Percentiles rank a stretch among this genome's conserved stretches.
Evolutionary conservation across 1,284 basidiomycete genomes (phyloP).

Genomic region (Trichosporon sp.): DNA sequence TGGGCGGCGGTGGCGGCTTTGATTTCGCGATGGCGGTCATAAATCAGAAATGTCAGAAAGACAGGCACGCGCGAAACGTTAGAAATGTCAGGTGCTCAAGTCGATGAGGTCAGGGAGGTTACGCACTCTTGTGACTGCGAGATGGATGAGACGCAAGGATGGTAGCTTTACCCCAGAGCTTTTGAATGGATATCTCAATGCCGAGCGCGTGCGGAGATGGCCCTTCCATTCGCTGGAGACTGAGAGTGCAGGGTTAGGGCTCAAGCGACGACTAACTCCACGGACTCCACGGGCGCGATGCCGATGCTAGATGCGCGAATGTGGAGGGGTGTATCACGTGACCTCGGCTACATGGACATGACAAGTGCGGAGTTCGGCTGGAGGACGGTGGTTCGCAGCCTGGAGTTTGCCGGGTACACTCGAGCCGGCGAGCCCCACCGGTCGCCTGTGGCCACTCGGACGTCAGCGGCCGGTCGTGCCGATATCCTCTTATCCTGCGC

Average conservation of each 20-base stretch:
- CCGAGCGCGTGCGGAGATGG: not conserved
- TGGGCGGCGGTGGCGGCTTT: not conserved
- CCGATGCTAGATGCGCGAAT: too few relatives aligned
- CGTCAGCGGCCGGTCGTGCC: constrained; percentile 4
- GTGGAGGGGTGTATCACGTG: not conserved
- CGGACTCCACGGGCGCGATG: not conserved
- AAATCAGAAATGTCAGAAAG: not conserved
- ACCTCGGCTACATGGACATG: not conserved
- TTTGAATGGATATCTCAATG: not conserved
- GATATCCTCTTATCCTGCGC: not conserved
- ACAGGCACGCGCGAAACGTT: not conserved
- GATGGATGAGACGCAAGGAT: not conserved
- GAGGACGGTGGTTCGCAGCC: not conserved
- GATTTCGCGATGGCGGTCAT: not conserved
- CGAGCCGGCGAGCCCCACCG: not conserved
- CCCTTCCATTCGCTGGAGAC: too few relatives aligned
- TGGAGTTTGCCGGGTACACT: not conserved
- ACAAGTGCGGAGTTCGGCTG: not conserved
- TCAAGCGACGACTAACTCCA: constrained; percentile 1
- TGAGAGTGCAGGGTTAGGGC: not conserved
- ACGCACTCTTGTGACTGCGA: not conserved
- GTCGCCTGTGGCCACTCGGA: not conserved
- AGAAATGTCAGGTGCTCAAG: not conserved
- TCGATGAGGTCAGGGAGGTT: not conserved
- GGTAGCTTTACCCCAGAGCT: not conserved